These are phyloP conservation scores for Pichia occidentalis DNA, from an alignment of 805 yeast species.

Conservation along the genomic window DNA sequence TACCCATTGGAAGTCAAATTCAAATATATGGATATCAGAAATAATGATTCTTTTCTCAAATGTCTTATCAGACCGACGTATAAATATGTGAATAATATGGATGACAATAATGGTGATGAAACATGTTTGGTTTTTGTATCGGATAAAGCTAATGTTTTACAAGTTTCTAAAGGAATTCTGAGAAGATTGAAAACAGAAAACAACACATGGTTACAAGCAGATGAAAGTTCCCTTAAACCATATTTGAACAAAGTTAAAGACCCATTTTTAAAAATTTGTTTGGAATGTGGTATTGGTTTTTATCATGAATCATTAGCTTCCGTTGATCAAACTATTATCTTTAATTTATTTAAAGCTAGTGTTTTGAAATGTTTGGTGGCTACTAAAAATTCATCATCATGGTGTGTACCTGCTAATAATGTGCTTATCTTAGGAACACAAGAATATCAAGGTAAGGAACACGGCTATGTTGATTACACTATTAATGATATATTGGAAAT, in stretches of 20 bases:
- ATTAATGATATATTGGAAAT: slow-evolving; percentile 59
- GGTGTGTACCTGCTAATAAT: slow-evolving; percentile 44
- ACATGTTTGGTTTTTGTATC: slow-evolving; percentile 52
- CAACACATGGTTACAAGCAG: slow-evolving; percentile 35
- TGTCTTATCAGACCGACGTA: slow-evolving; percentile 47
- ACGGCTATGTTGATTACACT: slow-evolving; percentile 61
- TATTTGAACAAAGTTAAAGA: slow-evolving; percentile 43
- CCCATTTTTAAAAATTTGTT: slow-evolving; percentile 33
- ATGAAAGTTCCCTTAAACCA: slow-evolving; percentile 33
- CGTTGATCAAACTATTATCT: slow-evolving; percentile 49
- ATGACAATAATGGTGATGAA: slow-evolving; percentile 26
- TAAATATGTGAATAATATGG: slow-evolving; percentile 32
- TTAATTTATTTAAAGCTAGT: slow-evolving; percentile 43
- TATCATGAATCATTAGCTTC: slow-evolving; percentile 50
- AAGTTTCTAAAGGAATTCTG: slow-evolving; percentile 41
- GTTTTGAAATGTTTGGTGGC: slow-evolving; percentile 53
- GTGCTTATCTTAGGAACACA: slow-evolving; percentile 70
- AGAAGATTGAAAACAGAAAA: slow-evolving; percentile 30
- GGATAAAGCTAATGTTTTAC: slow-evolving; percentile 46
- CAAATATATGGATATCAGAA: slow-evolving; percentile 40
- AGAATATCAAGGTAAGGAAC: slow-evolving; percentile 65
- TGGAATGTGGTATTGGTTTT: slow-evolving; percentile 59
- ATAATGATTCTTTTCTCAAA: slow-evolving; percentile 45
- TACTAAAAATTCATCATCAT: slow-evolving; percentile 47
- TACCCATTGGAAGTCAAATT: slow-evolving; percentile 53